These are phyloP conservation scores for Paecilomyces variotii DNA, from an alignment of 2,329 filamentous ascomycete genomes.

Conservation along the genomic window DNA sequence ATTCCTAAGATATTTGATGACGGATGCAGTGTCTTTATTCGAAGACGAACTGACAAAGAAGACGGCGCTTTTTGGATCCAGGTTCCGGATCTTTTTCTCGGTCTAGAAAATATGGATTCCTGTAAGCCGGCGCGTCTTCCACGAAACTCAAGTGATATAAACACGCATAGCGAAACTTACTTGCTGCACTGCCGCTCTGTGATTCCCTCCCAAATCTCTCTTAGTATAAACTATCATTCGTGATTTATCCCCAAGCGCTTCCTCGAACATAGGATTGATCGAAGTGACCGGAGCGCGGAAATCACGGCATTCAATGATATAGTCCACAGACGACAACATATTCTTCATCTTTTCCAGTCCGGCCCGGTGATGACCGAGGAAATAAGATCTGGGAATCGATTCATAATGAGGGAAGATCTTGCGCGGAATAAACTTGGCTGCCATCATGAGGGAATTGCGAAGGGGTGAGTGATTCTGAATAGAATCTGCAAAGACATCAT, in stretches of 20 bases:
- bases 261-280: constrained; percentile 82
- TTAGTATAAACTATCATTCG: constrained; percentile 89
- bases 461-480: background rate
- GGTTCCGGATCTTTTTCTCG: constrained; percentile 25
- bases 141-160: background rate
- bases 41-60: constrained; percentile 29
- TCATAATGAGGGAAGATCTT: constrained; percentile 61
- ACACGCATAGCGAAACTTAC: constrained; percentile 20
- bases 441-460: constrained; percentile 10
- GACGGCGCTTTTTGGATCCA: constrained; percentile 24
- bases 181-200: constrained; percentile 31
- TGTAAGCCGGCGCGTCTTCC: background rate
- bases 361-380: constrained; percentile 81
- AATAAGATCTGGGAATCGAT: constrained; percentile 82
- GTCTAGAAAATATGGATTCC: constrained; percentile 12
- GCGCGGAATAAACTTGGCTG: constrained; percentile 61
- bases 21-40: constrained; percentile 21
- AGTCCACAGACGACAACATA: constrained; percentile 69
- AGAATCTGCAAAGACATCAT: constrained; percentile 1
- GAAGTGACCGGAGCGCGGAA: constrained; percentile 83
- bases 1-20: constrained; percentile 24
- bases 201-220: constrained; percentile 58
- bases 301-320: constrained; percentile 92
- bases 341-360: constrained; percentile 76
- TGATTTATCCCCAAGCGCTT: constrained; percentile 61